These are phyloP conservation scores for Colletotrichum sp. DNA, from an alignment of 2,329 filamentous ascomycete genomes.

Conservation along the genomic window DNA sequence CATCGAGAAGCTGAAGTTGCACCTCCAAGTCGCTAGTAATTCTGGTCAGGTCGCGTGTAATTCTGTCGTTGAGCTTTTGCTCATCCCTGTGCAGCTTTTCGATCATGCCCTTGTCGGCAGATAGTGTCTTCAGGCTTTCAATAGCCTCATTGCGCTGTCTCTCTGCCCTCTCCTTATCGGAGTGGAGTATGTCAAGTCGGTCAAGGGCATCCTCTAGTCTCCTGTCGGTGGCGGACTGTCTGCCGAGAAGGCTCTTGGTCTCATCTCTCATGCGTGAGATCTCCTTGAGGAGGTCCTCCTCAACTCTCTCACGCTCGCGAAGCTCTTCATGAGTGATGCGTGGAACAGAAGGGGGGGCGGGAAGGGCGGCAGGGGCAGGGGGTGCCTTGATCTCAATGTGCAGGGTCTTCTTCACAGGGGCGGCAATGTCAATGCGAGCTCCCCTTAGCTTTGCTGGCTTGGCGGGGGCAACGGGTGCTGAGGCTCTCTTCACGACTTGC, in stretches of 20 bases:
- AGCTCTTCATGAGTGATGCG: conserved; percentile 10
- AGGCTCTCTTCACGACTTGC: neutral
- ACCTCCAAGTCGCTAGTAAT: conserved; percentile 12
- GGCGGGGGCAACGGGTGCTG: conserved; percentile 1
- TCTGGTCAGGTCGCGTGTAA: conserved; percentile 7
- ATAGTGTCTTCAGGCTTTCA: conserved; percentile 5
- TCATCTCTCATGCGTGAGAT: conserved; percentile 19
- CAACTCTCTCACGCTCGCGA: conserved; percentile 8
- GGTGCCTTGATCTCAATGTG: conserved; percentile 5
- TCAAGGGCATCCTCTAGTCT: conserved; percentile 16
- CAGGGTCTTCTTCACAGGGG: neutral
- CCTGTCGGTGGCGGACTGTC: conserved; percentile 13
- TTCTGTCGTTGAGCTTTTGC: conserved; percentile 1
- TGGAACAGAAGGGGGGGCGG: conserved; percentile 3
- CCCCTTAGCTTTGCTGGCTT: conserved; percentile 19
- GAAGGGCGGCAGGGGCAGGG: conserved; percentile 2
- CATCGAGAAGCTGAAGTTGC: conserved; percentile 13
- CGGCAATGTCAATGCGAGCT: conserved; percentile 9
- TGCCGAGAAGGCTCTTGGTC: conserved; percentile 9
- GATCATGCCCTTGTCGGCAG: conserved; percentile 10
- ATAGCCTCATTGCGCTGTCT: neutral
- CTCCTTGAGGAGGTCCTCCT: conserved; percentile 13
- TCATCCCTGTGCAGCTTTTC: conserved; percentile 9
- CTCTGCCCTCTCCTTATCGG: neutral
- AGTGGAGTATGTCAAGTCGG: neutral